These are phyloP conservation scores for Cyclotella baltica DNA, from an alignment of 108 stramenopile species.

Conservation along the genomic window DNA sequence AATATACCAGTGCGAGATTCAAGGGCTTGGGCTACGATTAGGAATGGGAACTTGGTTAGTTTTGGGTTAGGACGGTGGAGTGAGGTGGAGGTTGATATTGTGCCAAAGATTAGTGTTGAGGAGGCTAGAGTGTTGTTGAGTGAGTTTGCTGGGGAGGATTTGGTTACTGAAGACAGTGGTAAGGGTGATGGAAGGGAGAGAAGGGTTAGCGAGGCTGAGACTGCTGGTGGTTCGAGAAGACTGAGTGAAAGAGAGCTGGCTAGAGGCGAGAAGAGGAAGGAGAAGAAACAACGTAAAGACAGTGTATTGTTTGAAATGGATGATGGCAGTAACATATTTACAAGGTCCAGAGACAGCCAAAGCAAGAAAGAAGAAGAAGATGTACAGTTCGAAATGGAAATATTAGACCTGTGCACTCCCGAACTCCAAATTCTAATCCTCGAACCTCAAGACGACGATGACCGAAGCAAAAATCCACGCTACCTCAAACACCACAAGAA, in stretches of 20 bases:
- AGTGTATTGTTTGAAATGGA: not conserved
- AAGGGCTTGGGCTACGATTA: conserved; percentile 9
- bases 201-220: not conserved
- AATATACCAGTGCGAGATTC: not conserved
- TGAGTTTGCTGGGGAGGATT: not conserved
- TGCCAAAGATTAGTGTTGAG: not conserved
- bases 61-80: conserved; percentile 19
- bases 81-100: not conserved
- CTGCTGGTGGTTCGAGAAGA: not conserved
- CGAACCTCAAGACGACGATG: not conserved
- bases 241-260: not conserved
- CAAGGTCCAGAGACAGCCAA: not conserved
- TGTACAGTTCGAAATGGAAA: not conserved
- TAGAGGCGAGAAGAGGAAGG: too few relatives aligned
- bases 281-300: too few relatives aligned
- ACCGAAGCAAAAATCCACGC: not conserved
- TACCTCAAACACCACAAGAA: not conserved
- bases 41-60: conserved; percentile 25
- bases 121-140: conserved; percentile 1
- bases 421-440: conserved; percentile 18
- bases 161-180: not conserved
- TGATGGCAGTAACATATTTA: not conserved
- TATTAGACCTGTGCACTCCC: conserved; percentile 9
- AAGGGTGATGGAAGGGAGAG: not conserved
- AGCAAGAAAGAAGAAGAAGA: too few relatives aligned